phyloP scores from a whole-genome alignment of 345 rosid genomes.

The Dipteronia sinensis region DNA sequence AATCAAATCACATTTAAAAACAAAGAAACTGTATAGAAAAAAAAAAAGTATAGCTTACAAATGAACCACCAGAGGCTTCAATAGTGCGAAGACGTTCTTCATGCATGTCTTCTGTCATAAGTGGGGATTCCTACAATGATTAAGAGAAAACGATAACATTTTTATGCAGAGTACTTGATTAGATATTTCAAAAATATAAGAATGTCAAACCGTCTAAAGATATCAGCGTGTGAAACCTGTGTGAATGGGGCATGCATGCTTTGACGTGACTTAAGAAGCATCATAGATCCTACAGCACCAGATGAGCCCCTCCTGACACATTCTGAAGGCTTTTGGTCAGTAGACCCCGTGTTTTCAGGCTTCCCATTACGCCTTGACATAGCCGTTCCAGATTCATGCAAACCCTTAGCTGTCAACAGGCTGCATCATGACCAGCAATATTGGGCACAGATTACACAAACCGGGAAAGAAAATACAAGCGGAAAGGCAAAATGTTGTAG shows the following conservation, averaged over 20 bases:
- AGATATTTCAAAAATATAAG: not conserved
- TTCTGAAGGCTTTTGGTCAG: constrained; percentile 43
- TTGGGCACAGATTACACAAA: constrained; percentile 11
- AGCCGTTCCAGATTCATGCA: constrained; percentile 26
- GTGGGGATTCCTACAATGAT: constrained; percentile 72
- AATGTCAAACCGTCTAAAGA: constrained; percentile 17
- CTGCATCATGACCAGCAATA: constrained; percentile 32
- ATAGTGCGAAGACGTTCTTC: constrained; percentile 95
- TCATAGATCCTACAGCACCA: constrained; percentile 79
- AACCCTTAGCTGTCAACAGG: constrained; percentile 30
- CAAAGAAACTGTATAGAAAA: constrained; percentile 14
- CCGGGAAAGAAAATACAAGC: not conserved
- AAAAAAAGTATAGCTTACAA: constrained; percentile 53
- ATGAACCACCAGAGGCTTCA: constrained; percentile 80
- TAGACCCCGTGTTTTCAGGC: constrained; percentile 34
- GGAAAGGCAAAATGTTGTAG: not conserved
- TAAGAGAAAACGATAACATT: constrained; percentile 7
- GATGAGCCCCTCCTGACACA: constrained; percentile 79
- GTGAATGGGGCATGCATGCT: constrained; percentile 95
- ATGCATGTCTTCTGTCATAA: constrained; percentile 99
- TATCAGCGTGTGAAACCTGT: constrained; percentile 52
- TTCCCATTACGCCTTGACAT: constrained; percentile 26
- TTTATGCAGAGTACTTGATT: not conserved
- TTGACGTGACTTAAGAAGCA: constrained; percentile 79
- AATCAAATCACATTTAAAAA: not conserved